Evolutionary conservation across 495 filamentous ascomycete genomes (phyloP), one percentile per base, ranked within the genome.

Genomic region (Evernia prunastri): DNA sequence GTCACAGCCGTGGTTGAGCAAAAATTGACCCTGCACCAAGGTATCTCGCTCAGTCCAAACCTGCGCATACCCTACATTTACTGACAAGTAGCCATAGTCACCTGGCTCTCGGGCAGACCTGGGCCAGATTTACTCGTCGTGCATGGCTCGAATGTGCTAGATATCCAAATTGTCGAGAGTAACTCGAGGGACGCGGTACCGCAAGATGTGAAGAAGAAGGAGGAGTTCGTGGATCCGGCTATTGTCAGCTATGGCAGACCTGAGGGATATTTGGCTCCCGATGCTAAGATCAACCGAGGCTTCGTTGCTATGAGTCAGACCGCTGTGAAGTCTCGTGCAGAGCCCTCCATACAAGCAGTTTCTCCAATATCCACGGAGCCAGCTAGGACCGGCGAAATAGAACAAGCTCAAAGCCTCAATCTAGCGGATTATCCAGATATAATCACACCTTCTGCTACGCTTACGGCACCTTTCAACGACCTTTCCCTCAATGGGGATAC

Each of bases 1-100:
- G 86, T 98, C 42, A 83, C 82, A 56, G 79, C 84, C 67, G 85
- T 97, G 39, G 82, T 87, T 56, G 89, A 88, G 9, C 82, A 87
- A 64, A 84, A 85, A 49, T 79, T 98, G 67, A 86, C 86, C 29
- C 81, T 98, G 29, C 81, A 80, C 58, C 83, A 96, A 81, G 93
- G 93, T 94, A 78, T 65, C 81, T 43, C 8, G 68, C 25, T 20
- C 37, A 35, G 60, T 51, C 58, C 31, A 66, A 12, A 12, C 42
- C 20, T 36, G 17, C 37, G 25, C 9, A 59, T 70, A 25, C 35
- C 42, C 25, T 4, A 29, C 2, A 3, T 45, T 56, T 72, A 42
- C 65, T 66, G 11, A 74, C 71, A n/a, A 51, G 53, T 20, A 23
- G n/a, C 11, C 40, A 18, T 11, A 70, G 69, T 67, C 4, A 64